Conservation (phyloP, 2,329 filamentous ascomycete genomes). For the Botrytis pseudocinerea region DNA sequence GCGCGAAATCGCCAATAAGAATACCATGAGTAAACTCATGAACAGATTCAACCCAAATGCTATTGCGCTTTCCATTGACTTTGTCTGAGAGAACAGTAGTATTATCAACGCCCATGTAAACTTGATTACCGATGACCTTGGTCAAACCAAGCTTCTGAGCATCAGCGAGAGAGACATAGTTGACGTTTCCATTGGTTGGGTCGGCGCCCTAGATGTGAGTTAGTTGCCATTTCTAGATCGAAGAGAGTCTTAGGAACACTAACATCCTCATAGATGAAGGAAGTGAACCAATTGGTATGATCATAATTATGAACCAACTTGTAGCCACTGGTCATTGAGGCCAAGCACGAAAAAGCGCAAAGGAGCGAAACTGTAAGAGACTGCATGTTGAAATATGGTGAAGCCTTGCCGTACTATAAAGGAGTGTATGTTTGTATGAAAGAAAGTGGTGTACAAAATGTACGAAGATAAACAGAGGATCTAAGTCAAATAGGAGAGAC, state of each 20-base stretch:
- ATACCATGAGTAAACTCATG: conserved; percentile 63
- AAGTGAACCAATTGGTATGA: conserved; percentile 32
- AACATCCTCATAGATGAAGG: conserved; percentile 29
- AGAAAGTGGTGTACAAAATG: background rate
- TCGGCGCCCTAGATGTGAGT: conserved; percentile 27
- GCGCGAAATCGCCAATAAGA: conserved; percentile 69
- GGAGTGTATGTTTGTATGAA: background rate
- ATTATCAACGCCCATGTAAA: conserved; percentile 53
- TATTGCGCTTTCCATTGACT: conserved; percentile 50
- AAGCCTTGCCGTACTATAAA: background rate
- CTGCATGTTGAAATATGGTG: conserved; percentile 12
- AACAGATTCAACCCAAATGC: conserved; percentile 66
- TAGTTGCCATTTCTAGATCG: background rate
- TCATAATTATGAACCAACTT: conserved; percentile 29
- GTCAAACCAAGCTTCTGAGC: conserved; percentile 60
- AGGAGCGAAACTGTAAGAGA: conserved; percentile 1
- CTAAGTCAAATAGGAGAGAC: background rate
- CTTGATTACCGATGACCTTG: conserved; percentile 52
- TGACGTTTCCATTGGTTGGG: conserved; percentile 37
- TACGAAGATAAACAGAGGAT: background rate
- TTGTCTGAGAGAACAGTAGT: conserved; percentile 36
- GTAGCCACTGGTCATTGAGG: conserved; percentile 22
- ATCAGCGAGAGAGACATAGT: conserved; percentile 42
- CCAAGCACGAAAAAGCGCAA: background rate
- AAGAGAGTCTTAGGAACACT: background rate